A percentile compares a stretch with the other conserved stretches of the same genome.
Conservation (phyloP, 2,329 filamentous ascomycete species). For the Ramularia endophylla region DNA sequence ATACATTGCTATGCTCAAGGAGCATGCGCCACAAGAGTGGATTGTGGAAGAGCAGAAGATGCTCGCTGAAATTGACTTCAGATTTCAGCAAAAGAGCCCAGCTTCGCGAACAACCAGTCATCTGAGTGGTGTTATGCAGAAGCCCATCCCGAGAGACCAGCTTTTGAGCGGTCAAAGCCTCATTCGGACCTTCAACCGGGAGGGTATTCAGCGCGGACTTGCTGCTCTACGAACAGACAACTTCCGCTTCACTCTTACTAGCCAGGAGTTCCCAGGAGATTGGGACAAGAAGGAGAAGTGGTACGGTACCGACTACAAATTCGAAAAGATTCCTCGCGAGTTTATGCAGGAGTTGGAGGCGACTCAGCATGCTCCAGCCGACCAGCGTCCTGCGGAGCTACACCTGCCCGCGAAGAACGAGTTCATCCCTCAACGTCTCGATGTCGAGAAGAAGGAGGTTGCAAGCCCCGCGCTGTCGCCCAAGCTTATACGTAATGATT, state of each 20-base stretch:
- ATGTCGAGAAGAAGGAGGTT: slow-evolving; percentile 93
- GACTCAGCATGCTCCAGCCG: slow-evolving; percentile 51
- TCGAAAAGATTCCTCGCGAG: slow-evolving; percentile 70
- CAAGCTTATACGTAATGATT: slow-evolving; percentile 78
- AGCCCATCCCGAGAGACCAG: slow-evolving; percentile 77
- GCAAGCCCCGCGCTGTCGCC: slow-evolving; percentile 66
- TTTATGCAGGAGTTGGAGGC: slow-evolving; percentile 65
- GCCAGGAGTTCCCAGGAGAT: slow-evolving; percentile 72
- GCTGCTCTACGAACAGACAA: slow-evolving; percentile 77
- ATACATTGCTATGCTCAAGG: slow-evolving; percentile 80
- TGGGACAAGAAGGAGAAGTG: slow-evolving; percentile 91
- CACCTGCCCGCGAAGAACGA: slow-evolving; percentile 91
- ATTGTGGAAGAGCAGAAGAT: slow-evolving; percentile 89
- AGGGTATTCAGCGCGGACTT: slow-evolving; percentile 68
- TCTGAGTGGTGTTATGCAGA: slow-evolving; percentile 85
- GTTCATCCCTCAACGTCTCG: slow-evolving; percentile 87
- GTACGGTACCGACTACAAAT: slow-evolving; percentile 93
- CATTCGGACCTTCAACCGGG: slow-evolving; percentile 72
- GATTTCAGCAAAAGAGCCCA: slow-evolving; percentile 87
- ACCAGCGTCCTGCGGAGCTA: slow-evolving; percentile 61
- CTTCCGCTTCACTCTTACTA: slow-evolving; percentile 76
- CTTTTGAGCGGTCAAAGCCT: slow-evolving; percentile 74
- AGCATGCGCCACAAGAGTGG: slow-evolving; percentile 80
- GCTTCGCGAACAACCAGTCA: slow-evolving; percentile 85
- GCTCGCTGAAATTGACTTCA: slow-evolving; percentile 89